These are phyloP conservation scores for Mycena haematopus DNA, from an alignment of 768 basidiomycete genomes.

Conservation along the genomic window DNA sequence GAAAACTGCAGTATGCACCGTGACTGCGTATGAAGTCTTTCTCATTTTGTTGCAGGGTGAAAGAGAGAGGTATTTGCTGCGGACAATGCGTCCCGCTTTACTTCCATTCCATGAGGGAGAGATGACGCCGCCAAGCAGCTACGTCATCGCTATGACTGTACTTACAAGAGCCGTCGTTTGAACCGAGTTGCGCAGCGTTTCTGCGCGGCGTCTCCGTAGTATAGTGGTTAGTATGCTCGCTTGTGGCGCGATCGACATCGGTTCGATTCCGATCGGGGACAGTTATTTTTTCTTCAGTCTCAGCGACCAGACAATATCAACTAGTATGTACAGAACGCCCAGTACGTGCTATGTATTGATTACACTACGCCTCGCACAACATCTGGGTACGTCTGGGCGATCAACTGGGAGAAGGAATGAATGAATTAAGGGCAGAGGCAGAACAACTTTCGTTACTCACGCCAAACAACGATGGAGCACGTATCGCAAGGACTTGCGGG, in stretches of 20 bases:
- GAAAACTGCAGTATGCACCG: constrained; percentile 29
- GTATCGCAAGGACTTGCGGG: constrained; percentile 73
- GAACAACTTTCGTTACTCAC: constrained; percentile 43
- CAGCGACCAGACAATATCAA: too few relatives aligned
- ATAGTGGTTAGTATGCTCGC: constrained; percentile 25
- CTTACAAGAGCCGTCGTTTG: too few relatives aligned
- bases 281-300: neutral
- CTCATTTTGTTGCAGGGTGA: constrained; percentile 24
- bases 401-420: constrained; percentile 52
- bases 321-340: too few relatives aligned
- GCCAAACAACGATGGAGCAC: constrained; percentile 74
- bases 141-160: neutral
- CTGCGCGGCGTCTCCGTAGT: constrained; percentile 14
- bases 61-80: neutral
- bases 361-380: constrained; percentile 65
- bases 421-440: constrained; percentile 8
- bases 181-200: neutral
- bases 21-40: constrained; percentile 71
- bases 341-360: too few relatives aligned
- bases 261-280: constrained; percentile 21
- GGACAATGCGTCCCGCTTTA: neutral
- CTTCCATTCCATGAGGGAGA: neutral
- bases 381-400: constrained; percentile 69
- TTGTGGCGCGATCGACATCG: constrained; percentile 21
- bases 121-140: neutral